Conservation (phyloP, 345 rosid species). For the Eutrema heterophyllum region DNA sequence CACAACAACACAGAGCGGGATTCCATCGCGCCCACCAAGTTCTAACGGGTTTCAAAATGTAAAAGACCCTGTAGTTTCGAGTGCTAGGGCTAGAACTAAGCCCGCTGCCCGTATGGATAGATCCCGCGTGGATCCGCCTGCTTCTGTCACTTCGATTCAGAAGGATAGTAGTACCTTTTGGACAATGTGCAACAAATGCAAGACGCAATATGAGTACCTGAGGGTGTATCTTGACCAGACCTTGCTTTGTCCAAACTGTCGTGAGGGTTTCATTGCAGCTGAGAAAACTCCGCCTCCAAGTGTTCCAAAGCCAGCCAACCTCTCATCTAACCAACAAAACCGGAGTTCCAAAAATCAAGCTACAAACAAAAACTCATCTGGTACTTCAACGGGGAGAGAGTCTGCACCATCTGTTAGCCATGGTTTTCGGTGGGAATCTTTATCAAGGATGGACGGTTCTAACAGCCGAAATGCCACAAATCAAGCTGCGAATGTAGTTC, state of each 20-base stretch:
- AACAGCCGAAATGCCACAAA: slow-evolving; percentile 23
- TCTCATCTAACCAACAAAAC: slow-evolving; percentile 40
- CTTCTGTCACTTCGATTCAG: slow-evolving; percentile 26
- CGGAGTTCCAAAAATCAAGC: slow-evolving; percentile 38
- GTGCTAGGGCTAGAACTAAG: slow-evolving; percentile 26
- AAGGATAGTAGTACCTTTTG: slow-evolving; percentile 65
- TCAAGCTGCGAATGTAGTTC: slow-evolving; percentile 38
- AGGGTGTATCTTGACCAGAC: slow-evolving; percentile 72
- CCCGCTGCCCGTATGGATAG: slow-evolving; percentile 20
- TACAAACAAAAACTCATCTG: slow-evolving; percentile 25
- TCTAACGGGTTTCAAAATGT: slow-evolving; percentile 46
- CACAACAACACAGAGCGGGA: slow-evolving; percentile 27
- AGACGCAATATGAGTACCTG: slow-evolving; percentile 72
- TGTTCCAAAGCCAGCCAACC: slow-evolving; percentile 37
- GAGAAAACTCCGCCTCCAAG: slow-evolving; percentile 72
- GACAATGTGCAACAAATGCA: slow-evolving; percentile 77
- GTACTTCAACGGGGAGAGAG: slow-evolving; percentile 25
- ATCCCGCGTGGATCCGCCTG: slow-evolving; percentile 21
- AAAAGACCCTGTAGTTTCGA: slow-evolving; percentile 28
- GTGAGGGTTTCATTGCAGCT: slow-evolving; percentile 54
- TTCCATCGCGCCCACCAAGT: slow-evolving; percentile 34
- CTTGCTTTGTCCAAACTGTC: slow-evolving; percentile 76
- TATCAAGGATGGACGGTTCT: slow-evolving; percentile 34
- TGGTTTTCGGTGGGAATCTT: slow-evolving; percentile 33
- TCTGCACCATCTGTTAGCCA: slow-evolving; percentile 29